Percentiles rank a stretch among this genome's conserved stretches.
These are phyloP conservation scores for Cyberlindnera mississippiensis DNA, from an alignment of 805 yeast genomes.

Conservation along the genomic window DNA sequence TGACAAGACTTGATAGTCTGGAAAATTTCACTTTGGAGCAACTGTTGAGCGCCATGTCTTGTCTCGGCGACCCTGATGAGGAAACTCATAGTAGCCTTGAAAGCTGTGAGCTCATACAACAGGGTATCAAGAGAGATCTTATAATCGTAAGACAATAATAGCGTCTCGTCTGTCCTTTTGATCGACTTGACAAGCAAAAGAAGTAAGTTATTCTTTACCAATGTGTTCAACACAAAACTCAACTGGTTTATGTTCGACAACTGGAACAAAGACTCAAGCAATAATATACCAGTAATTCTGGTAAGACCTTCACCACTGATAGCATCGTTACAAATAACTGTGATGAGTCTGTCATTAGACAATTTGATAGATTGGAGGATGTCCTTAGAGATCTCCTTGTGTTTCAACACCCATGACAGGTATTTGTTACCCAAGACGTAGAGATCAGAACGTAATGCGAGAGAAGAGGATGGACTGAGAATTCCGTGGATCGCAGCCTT, in stretches of 20 bases:
- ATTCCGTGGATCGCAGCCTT: constrained; percentile 73
- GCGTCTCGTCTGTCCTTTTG: constrained; percentile 62
- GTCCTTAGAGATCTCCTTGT: constrained; percentile 41
- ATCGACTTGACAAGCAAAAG: constrained; percentile 62
- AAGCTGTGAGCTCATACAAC: constrained; percentile 72
- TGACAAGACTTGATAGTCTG: constrained; percentile 51
- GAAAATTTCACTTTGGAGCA: constrained; percentile 72
- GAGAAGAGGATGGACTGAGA: constrained; percentile 61
- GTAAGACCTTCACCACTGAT: constrained; percentile 73
- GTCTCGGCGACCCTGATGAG: constrained; percentile 73
- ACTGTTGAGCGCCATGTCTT: constrained; percentile 69
- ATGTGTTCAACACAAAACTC: constrained; percentile 53
- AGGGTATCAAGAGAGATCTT: constrained; percentile 47
- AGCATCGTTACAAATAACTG: constrained; percentile 70
- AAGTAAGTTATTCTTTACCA: constrained; percentile 65
- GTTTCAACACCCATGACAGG: constrained; percentile 45
- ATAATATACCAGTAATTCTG: constrained; percentile 69
- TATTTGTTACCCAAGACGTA: constrained; percentile 71
- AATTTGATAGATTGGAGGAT: constrained; percentile 49
- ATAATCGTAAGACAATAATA: constrained; percentile 35
- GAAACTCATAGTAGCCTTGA: constrained; percentile 66
- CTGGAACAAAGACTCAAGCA: constrained; percentile 64
- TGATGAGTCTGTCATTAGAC: constrained; percentile 60
- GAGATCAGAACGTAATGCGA: constrained; percentile 69
- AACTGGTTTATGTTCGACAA: constrained; percentile 47